Conservation (phyloP, 768 basidiomycete genomes). For the Tricholoma sp. region DNA sequence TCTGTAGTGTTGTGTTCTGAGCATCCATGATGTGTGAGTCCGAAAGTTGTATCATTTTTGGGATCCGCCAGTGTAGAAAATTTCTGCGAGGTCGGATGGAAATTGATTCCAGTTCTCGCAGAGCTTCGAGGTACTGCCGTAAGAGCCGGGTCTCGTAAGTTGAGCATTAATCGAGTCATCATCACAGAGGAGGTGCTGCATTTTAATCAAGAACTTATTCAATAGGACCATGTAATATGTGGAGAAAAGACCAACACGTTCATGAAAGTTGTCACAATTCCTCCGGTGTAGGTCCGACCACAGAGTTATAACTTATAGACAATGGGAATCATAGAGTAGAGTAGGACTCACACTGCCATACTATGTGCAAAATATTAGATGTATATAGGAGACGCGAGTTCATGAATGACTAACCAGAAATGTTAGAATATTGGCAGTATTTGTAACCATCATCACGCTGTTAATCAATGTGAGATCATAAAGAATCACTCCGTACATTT, state of each 20-base stretch:
- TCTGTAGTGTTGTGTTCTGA: background rate
- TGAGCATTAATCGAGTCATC: constrained; percentile 5
- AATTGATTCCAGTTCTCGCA: background rate
- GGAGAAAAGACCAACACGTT: background rate
- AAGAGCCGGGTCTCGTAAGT: constrained; percentile 1
- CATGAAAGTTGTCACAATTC: constrained; percentile 1
- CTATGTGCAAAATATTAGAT: background rate
- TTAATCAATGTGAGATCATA: too few species aligned
- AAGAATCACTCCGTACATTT: background rate
- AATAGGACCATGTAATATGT: background rate
- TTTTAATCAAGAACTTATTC: background rate
- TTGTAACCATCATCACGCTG: constrained; percentile 1
- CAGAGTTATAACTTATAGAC: background rate
- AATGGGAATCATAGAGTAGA: background rate
- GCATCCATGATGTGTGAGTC: background rate
- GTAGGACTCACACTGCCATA: background rate
- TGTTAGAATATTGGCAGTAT: constrained; percentile 1
- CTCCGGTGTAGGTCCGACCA: constrained; percentile 1
- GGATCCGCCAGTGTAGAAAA: background rate
- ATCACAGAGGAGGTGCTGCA: constrained; percentile 1
- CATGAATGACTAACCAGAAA: background rate
- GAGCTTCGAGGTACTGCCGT: background rate
- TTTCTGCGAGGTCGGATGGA: background rate
- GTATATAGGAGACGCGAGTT: background rate
- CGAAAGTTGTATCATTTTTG: background rate